Conservation (phyloP, 345 rosid genomes). For the Bruguiera gymnorhiza region DNA sequence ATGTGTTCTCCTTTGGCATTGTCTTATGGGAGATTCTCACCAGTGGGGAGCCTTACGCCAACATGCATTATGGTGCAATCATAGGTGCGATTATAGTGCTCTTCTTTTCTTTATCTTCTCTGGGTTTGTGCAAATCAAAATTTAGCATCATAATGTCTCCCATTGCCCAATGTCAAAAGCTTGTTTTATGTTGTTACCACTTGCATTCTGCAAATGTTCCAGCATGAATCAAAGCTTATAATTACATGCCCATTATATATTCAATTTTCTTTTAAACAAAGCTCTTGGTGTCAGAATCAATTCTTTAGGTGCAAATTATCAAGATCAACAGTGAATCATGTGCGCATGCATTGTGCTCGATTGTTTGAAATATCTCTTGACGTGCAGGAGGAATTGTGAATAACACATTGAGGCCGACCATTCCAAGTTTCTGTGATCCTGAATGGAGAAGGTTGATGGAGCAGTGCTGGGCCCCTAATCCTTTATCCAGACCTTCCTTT, state of each 20-base stretch:
- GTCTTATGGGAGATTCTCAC: slow-evolving; percentile 91
- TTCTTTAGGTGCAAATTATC: not conserved
- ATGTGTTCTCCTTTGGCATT: slow-evolving; percentile 77
- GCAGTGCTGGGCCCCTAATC: slow-evolving; percentile 81
- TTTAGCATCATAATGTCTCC: too few species aligned
- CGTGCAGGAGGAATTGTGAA: slow-evolving; percentile 73
- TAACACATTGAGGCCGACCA: slow-evolving; percentile 69
- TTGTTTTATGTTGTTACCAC: too few species aligned
- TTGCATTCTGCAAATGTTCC: too few species aligned
- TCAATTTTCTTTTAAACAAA: too few species aligned
- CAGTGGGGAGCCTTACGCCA: slow-evolving; percentile 82
- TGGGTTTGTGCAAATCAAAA: not conserved
- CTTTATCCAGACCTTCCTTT: slow-evolving; percentile 63
- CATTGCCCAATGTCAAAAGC: too few species aligned
- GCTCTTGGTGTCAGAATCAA: too few species aligned
- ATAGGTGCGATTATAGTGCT: slow-evolving; percentile 47
- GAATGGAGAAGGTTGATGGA: slow-evolving; percentile 78
- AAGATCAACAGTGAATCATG: not conserved
- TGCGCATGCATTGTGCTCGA: too few species aligned
- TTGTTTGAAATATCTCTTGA: not conserved
- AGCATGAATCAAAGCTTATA: too few species aligned
- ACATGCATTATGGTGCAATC: slow-evolving; percentile 85
- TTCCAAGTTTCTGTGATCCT: slow-evolving; percentile 61
- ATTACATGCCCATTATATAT: too few species aligned
- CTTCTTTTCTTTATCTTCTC: not conserved